Percentiles rank a stretch among this genome's conserved stretches.
Conservation (phyloP, 2,329 filamentous ascomycete species). For the Allantophomopsis cytisporea region DNA sequence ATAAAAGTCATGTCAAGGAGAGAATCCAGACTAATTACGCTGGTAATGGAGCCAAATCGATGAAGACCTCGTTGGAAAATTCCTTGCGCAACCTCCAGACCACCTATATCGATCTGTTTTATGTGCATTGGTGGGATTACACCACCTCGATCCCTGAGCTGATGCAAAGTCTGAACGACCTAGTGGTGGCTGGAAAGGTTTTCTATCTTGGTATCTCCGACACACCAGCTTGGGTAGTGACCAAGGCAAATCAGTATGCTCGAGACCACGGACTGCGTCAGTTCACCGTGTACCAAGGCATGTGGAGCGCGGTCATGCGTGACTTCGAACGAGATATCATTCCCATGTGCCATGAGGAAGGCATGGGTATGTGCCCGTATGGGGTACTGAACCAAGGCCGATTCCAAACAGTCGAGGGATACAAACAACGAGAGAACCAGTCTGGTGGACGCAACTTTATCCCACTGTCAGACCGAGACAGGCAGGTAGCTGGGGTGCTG, state of each 20-base stretch:
- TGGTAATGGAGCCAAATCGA: constrained; percentile 49
- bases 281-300: constrained; percentile 57
- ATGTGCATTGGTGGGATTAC: constrained; percentile 56
- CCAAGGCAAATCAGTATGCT: constrained; percentile 57
- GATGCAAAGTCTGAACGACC: constrained; percentile 52
- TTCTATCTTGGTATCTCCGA: constrained; percentile 58
- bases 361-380: constrained; percentile 44
- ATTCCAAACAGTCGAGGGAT: constrained; percentile 29
- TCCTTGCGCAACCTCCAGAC: constrained; percentile 49
- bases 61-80: constrained; percentile 39
- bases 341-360: constrained; percentile 41
- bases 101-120: constrained; percentile 54
- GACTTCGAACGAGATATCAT: constrained; percentile 53
- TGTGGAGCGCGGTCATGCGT: constrained; percentile 45
- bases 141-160: constrained; percentile 50
- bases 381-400: constrained; percentile 35
- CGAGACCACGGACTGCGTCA: constrained; percentile 54
- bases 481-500: constrained; percentile 39
- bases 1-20: constrained; percentile 15
- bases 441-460: constrained; percentile 16
- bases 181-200: constrained; percentile 48
- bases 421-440: constrained; percentile 25
- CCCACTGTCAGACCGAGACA: constrained; percentile 31
- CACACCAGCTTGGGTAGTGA: constrained; percentile 58
- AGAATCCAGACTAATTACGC: constrained; percentile 29